Percentiles rank a stretch among this genome's conserved stretches.
Conservation (phyloP, 352 stramenopile genomes). For the Phytophthora citricola region DNA sequence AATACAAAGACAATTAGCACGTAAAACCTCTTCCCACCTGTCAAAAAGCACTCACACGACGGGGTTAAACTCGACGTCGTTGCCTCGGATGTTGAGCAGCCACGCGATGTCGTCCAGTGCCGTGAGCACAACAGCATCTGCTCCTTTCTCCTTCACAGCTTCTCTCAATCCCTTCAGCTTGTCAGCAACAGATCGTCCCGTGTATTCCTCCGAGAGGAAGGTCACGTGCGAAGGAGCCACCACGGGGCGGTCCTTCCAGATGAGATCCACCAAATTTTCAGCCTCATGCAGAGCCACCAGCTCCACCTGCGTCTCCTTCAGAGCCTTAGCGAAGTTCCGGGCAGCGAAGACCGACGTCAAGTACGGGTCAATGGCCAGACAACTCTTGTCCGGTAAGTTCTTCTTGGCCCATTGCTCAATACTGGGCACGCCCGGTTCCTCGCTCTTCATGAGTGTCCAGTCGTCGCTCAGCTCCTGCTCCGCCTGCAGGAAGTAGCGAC, state of each 20-base stretch:
- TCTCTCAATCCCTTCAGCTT: slow-evolving; percentile 91
- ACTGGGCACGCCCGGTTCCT: slow-evolving; percentile 91
- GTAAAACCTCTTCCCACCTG: neutral
- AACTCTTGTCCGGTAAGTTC: slow-evolving; percentile 62
- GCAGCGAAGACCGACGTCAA: slow-evolving; percentile 91
- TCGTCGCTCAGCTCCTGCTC: slow-evolving; percentile 92
- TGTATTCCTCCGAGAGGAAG: slow-evolving; percentile 94
- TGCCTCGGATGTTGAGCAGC: slow-evolving; percentile 98
- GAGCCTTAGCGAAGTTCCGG: slow-evolving; percentile 66
- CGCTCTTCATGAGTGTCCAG: slow-evolving; percentile 97
- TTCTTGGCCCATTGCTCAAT: slow-evolving; percentile 86
- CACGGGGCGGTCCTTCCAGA: slow-evolving; percentile 91
- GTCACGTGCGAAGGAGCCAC: slow-evolving; percentile 84
- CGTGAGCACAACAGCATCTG: slow-evolving; percentile 94
- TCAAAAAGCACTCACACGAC: slow-evolving; percentile 90
- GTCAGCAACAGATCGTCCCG: slow-evolving; percentile 88
- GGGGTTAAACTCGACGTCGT: slow-evolving; percentile 98
- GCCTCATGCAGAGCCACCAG: slow-evolving; percentile 77
- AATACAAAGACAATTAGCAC: neutral
- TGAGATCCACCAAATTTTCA: slow-evolving; percentile 95
- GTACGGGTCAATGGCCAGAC: slow-evolving; percentile 96
- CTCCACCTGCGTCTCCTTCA: slow-evolving; percentile 76
- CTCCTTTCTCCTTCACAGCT: slow-evolving; percentile 89
- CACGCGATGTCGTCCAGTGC: slow-evolving; percentile 98
- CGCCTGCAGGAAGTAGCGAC: slow-evolving; percentile 98